Evolutionary conservation across 495 filamentous ascomycete species (phyloP).

Genomic region (Trichoderma parareesei): DNA sequence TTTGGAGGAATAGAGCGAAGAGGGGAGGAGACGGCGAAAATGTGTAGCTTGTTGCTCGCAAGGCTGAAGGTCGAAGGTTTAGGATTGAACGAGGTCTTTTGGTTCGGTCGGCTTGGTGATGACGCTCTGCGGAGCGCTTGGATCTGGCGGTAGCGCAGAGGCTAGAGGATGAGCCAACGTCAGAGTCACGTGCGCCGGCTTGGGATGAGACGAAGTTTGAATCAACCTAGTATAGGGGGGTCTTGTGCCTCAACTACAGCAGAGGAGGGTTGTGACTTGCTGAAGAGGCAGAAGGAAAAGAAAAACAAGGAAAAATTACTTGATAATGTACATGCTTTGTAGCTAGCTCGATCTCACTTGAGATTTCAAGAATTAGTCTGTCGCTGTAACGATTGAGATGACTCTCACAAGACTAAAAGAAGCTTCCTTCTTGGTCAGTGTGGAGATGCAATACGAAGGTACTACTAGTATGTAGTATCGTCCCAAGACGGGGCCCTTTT

Average conservation of each 20-base stretch:
- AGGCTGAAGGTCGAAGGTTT: too few relatives aligned
- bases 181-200: neutral
- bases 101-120: neutral
- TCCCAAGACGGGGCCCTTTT: neutral
- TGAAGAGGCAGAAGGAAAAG: neutral
- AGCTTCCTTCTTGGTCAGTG: neutral
- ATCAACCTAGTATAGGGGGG: too few relatives aligned
- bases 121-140: neutral
- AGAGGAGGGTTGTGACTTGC: neutral
- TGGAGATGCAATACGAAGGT: neutral
- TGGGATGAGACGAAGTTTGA: neutral
- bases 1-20: neutral
- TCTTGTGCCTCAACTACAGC: too few relatives aligned
- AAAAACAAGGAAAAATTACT: neutral
- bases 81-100: too few relatives aligned
- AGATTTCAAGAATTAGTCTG: neutral
- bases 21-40: neutral
- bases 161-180: neutral
- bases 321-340: neutral
- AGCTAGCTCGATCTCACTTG: neutral
- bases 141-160: neutral
- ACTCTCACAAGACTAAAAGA: neutral
- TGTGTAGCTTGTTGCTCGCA: neutral
- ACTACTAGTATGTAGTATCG: neutral
- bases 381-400: neutral